Conservation (phyloP, 305 asterid genomes). For the Fraxinus paxiana region DNA sequence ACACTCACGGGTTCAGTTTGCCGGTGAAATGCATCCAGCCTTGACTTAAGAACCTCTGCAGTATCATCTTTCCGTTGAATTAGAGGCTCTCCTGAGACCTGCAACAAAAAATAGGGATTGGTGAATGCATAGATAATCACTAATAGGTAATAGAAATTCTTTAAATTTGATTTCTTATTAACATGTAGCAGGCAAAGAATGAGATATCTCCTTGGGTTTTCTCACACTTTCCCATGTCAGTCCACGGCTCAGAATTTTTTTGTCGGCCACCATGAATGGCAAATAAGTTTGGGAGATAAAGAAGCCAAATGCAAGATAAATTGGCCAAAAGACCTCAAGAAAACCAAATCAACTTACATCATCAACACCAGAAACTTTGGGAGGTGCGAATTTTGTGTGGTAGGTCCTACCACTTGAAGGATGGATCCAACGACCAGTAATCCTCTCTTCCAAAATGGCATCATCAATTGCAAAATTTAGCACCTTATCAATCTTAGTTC, state of each 20-base stretch:
- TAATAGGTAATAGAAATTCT: not conserved
- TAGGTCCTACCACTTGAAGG: constrained; percentile 80
- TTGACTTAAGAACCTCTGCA: constrained; percentile 70
- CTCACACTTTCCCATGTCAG: not conserved
- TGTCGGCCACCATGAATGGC: not conserved
- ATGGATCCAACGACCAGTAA: constrained; percentile 90
- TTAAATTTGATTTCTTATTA: not conserved
- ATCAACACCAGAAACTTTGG: constrained; percentile 59
- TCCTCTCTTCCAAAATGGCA: constrained; percentile 74
- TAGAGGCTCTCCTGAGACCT: constrained; percentile 85
- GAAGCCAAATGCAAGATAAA: not conserved
- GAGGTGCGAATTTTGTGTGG: constrained; percentile 81
- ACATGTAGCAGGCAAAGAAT: not conserved
- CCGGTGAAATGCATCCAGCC: constrained; percentile 80
- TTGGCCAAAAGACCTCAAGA: constrained; percentile 1
- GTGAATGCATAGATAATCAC: not conserved
- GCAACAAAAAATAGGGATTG: constrained; percentile 10
- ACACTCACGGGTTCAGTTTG: constrained; percentile 76
- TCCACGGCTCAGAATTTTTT: not conserved
- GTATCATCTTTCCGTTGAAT: constrained; percentile 90
- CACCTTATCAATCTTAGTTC: constrained; percentile 82
- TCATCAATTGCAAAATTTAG: constrained; percentile 79
- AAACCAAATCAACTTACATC: constrained; percentile 38
- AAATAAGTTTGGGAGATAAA: not conserved
- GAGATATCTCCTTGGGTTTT: not conserved